phyloP scores from a whole-genome alignment of 2,329 filamentous ascomycete species.

The Fusarium pseudocircinatum region DNA sequence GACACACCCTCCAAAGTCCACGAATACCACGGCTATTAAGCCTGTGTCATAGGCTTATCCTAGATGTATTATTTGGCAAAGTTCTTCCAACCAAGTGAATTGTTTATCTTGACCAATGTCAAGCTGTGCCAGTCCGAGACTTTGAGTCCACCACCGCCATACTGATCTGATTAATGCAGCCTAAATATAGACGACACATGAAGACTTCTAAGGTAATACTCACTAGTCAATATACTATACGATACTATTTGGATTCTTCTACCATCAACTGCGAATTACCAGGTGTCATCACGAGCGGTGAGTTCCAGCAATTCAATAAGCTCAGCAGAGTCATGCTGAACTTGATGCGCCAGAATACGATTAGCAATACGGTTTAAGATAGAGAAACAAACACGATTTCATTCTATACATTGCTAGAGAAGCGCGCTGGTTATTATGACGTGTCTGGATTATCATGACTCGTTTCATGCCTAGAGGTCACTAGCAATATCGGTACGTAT shows the following conservation, averaged over 20 bases:
- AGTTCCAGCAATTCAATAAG: not conserved
- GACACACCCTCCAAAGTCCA: not conserved
- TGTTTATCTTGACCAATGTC: not conserved
- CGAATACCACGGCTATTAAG: not conserved
- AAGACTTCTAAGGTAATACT: not conserved
- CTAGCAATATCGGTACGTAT: not conserved
- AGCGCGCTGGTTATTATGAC: not conserved
- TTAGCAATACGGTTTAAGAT: not conserved
- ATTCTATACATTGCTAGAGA: not conserved
- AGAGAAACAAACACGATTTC: not conserved
- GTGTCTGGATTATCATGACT: not conserved
- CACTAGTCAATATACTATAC: not conserved
- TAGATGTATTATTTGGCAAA: not conserved
- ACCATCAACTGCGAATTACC: not conserved
- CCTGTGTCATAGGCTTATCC: not conserved
- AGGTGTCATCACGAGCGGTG: not conserved
- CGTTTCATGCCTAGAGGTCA: not conserved
- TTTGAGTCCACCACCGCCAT: not conserved
- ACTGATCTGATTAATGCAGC: not conserved
- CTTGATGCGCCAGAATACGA: not conserved
- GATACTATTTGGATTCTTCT: not conserved
- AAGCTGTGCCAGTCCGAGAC: not conserved
- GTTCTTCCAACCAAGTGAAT: not conserved
- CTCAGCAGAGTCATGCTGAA: not conserved
- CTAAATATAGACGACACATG: not conserved